Conservation (phyloP, 345 rosid genomes). For the Erodium maritimum region DNA sequence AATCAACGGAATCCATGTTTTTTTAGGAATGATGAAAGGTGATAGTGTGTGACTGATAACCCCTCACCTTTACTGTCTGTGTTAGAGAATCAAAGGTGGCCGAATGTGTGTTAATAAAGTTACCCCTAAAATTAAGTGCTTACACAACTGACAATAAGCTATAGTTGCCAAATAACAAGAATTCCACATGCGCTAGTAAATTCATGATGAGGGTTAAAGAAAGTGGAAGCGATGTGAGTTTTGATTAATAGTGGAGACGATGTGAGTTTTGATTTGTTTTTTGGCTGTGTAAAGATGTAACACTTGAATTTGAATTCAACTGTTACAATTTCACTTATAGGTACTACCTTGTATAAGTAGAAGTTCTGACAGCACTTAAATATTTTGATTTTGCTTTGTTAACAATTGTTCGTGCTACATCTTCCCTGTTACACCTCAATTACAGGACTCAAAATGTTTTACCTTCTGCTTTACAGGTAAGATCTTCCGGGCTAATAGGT, state of each 20-base stretch:
- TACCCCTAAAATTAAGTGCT: too few species aligned
- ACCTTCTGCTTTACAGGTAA: conserved; percentile 21
- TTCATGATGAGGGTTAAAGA: neutral
- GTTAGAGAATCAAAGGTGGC: too few species aligned
- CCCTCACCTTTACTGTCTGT: too few species aligned
- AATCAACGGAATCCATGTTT: too few species aligned
- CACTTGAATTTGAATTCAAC: neutral
- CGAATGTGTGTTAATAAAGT: too few species aligned
- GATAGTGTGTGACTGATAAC: too few species aligned
- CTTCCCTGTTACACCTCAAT: neutral
- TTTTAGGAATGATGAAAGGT: too few species aligned
- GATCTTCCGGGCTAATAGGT: conserved; percentile 10
- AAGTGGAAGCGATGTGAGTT: neutral
- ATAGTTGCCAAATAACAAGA: neutral
- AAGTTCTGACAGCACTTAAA: neutral
- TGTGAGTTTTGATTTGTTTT: neutral
- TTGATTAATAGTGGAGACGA: neutral
- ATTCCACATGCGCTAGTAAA: neutral
- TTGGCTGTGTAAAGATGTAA: too few species aligned
- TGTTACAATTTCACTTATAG: neutral
- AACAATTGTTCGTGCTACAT: neutral
- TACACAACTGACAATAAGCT: too few species aligned
- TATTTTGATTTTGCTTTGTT: neutral
- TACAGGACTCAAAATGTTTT: neutral
- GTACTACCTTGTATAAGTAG: neutral